Evolutionary conservation across 177 flowering plant species (phyloP), one percentile per base, ranked within the genome.

Genomic region (Vitis hybrid): DNA sequence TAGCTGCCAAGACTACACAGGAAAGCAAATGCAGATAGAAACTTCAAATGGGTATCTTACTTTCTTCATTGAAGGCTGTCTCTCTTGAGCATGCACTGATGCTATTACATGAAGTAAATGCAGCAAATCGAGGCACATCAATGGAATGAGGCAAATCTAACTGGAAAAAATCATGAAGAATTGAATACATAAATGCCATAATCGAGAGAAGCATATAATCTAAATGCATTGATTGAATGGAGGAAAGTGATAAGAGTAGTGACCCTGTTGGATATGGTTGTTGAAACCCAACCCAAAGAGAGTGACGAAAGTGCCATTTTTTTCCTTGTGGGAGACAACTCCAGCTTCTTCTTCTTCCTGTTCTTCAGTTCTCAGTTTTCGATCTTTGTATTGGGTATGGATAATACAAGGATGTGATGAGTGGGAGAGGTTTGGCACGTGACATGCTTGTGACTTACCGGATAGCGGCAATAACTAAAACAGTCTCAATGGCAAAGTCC

Each of bases 221-320:
- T 21, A 18, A 64, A 1, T 9, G 14, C 54, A 21, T 56, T 11
- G 2, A 50, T 4, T 5, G 15, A 3, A 30, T 50, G 14, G 15
- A 14, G 11, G 18, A 1, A 12, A 18, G 62, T 15, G 14, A 59
- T 26, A 2, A 1, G 2, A 30, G 18, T 10, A 71, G 49, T 45
- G 56, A 78, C 88, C 87, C 71, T 78, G 30, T 78, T 70, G 57
- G 83, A 76, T 32, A 77, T 62, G 57, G 75, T 72, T 13, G 82
- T 12, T 23, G 89, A 77, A 62, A 76, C 77, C 75, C 75, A 84
- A 61, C 71, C 73, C 50, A 82, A 54, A 11, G 87, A 70, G 67
- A 86, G 73, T n/a, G 83, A 82, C 40, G 86, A 76, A 51, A 68
- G 66, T 45, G 82, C 85, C 87, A 83, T 86, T 60, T 54, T 40